These are phyloP conservation scores for Chlorella variabilis DNA, from an alignment of 163 green algal species.

Conservation along the genomic window DNA sequence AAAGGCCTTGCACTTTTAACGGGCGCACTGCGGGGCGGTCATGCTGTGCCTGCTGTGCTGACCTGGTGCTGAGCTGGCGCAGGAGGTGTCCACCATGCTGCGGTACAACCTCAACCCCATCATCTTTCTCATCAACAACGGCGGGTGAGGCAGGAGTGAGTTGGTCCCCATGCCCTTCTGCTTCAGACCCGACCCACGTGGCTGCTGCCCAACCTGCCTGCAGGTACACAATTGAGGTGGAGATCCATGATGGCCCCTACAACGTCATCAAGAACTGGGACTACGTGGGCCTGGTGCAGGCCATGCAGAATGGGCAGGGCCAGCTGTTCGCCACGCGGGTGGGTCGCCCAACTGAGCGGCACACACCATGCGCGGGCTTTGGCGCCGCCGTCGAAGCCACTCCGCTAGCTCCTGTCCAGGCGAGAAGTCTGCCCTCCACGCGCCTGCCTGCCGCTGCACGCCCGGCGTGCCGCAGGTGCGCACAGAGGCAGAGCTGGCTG, in stretches of 20 bases:
- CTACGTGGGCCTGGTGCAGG: constrained; percentile 67
- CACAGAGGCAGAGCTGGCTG: constrained; percentile 71
- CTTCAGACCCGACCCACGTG: not conserved
- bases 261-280: constrained; percentile 85
- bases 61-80: too few species aligned
- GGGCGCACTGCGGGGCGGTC: too few species aligned
- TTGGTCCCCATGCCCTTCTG: too few species aligned
- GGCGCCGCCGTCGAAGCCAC: too few species aligned
- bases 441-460: not conserved
- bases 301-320: constrained; percentile 64
- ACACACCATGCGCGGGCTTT: too few species aligned
- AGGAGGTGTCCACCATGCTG: constrained; percentile 87
- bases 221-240: constrained; percentile 69
- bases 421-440: not conserved
- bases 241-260: constrained; percentile 85
- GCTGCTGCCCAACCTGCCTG: not conserved
- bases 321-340: constrained; percentile 69
- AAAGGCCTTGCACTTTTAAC: too few species aligned
- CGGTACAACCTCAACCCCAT: constrained; percentile 71
- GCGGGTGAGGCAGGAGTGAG: constrained; percentile 28
- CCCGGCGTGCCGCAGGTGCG: constrained; percentile 42
- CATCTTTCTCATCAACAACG: constrained; percentile 92
- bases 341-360: not conserved
- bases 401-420: too few species aligned
- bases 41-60: too few species aligned